These are phyloP conservation scores for Massariosphaeria phaeospora DNA, from an alignment of 495 filamentous ascomycete species.

Conservation along the genomic window DNA sequence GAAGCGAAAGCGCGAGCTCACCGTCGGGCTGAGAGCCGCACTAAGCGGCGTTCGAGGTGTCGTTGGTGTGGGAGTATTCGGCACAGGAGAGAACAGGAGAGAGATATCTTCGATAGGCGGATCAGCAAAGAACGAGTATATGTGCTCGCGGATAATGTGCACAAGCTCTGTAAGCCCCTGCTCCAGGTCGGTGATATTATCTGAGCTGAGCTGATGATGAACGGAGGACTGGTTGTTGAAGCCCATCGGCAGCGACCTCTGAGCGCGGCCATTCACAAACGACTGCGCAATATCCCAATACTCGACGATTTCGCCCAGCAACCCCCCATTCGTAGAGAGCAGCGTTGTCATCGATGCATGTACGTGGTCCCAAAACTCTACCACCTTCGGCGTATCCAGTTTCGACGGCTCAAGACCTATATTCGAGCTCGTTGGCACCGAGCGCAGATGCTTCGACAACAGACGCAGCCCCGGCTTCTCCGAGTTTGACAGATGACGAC, in stretches of 20 bases:
- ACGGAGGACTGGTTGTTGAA: slow-evolving; percentile 77
- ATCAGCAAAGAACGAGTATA: slow-evolving; percentile 79
- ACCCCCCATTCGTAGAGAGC: slow-evolving; percentile 65
- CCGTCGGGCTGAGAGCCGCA: slow-evolving; percentile 34
- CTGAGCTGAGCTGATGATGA: slow-evolving; percentile 74
- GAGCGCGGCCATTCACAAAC: slow-evolving; percentile 82
- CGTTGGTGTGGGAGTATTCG: slow-evolving; percentile 67
- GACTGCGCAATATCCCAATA: slow-evolving; percentile 91
- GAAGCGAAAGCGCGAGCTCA: slow-evolving; percentile 69
- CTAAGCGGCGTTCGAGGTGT: slow-evolving; percentile 51
- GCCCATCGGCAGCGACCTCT: slow-evolving; percentile 73
- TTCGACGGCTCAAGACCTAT: slow-evolving; percentile 44
- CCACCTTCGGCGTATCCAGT: slow-evolving; percentile 68
- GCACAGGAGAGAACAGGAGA: slow-evolving; percentile 71
- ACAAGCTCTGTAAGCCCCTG: slow-evolving; percentile 75
- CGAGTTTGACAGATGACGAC: slow-evolving; percentile 67
- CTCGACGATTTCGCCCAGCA: slow-evolving; percentile 82
- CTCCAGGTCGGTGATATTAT: slow-evolving; percentile 66
- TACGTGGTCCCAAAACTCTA: slow-evolving; percentile 87
- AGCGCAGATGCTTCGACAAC: slow-evolving; percentile 67
- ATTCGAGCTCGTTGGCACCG: slow-evolving; percentile 47
- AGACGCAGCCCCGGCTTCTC: slow-evolving; percentile 64
- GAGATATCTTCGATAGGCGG: slow-evolving; percentile 87
- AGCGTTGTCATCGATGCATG: slow-evolving; percentile 61
- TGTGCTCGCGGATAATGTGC: slow-evolving; percentile 70